Evolutionary conservation across 495 filamentous ascomycete genomes (phyloP), one percentile per base, ranked within the genome.

Genomic region (Penicillium simplicissimum): DNA sequence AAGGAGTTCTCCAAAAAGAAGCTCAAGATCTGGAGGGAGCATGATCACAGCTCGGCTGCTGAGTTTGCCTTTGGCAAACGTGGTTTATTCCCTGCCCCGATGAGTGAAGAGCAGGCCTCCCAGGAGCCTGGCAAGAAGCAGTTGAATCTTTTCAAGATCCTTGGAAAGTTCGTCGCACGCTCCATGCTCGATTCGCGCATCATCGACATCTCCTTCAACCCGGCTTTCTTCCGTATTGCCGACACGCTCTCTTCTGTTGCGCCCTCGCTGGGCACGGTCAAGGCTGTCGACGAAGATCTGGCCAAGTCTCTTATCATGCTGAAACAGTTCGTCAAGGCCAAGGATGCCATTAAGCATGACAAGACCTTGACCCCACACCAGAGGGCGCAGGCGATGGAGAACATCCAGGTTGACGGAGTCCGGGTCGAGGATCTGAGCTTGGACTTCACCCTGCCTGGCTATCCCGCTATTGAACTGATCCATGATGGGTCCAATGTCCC

Each of bases 161-260:
- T 99, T 34, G 96, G 96, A 63, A 98, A 96, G 70, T 99, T 99
- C 74, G 93, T 98, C 43, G 96, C 96, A 2, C 86, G 96, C 59
- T 96, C 95, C 2, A 98, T 99, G 96, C 86, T 99, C 47, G 96
- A 99, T 73, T 97, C 93, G 0, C 84, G 96, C 28, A 99, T 99
- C 69, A 97, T 98, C 63, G 96, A 99, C 65, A 88, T 99, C 61
- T 96, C 92, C 23, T 96, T 99, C 76, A 99, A 97, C 67, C 90
- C 96, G 6, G 96, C 91, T 3, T 96, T 98, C 79, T 99, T 99
- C 88, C 90, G 95, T 34, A 91, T 96, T 63, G 90, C 91, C 31
- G 88, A 94, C 67, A 87, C 84, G 52, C 81, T 84, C 15, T 84
- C 82, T 15, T 83, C 87, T 1, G 88, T 97, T 2, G 84, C 88